phyloP scores from a whole-genome alignment of 352 stramenopile genomes.

The Peronospora tabacina region DNA sequence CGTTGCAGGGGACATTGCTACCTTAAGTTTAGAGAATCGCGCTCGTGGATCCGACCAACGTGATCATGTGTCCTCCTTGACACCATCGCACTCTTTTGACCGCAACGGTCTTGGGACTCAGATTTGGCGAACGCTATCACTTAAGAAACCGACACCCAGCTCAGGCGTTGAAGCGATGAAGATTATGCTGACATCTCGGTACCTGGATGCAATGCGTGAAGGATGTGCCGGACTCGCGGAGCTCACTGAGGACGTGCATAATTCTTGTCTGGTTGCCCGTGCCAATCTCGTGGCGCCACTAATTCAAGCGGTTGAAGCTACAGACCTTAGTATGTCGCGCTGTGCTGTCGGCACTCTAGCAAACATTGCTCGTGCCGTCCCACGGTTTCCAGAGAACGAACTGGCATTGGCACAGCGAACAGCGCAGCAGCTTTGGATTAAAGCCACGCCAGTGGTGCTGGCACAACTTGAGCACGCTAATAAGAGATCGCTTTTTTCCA shows the following conservation, averaged over 20 bases:
- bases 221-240: constrained; percentile 61
- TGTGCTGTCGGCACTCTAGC: constrained; percentile 55
- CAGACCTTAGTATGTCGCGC: constrained; percentile 60
- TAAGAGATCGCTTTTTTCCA: constrained; percentile 42
- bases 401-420: constrained; percentile 28
- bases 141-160: constrained; percentile 37
- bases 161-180: constrained; percentile 79
- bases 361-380: constrained; percentile 57
- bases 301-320: constrained; percentile 34
- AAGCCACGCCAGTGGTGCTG: constrained; percentile 37
- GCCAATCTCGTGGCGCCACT: constrained; percentile 48
- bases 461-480: constrained; percentile 42
- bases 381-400: constrained; percentile 38
- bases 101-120: constrained; percentile 46
- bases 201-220: constrained; percentile 63
- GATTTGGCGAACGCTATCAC: constrained; percentile 51
- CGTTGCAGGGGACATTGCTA: constrained; percentile 12
- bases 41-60: constrained; percentile 3
- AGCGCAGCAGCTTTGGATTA: constrained; percentile 38
- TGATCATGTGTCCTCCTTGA: background rate
- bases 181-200: constrained; percentile 77
- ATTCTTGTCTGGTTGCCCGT: constrained; percentile 49
- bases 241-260: constrained; percentile 59
- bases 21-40: background rate
- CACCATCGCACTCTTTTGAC: constrained; percentile 10